Base-by-base conservation (phyloP, 352 stramenopile genomes). In the Thalassiosira ordinaria region DNA sequence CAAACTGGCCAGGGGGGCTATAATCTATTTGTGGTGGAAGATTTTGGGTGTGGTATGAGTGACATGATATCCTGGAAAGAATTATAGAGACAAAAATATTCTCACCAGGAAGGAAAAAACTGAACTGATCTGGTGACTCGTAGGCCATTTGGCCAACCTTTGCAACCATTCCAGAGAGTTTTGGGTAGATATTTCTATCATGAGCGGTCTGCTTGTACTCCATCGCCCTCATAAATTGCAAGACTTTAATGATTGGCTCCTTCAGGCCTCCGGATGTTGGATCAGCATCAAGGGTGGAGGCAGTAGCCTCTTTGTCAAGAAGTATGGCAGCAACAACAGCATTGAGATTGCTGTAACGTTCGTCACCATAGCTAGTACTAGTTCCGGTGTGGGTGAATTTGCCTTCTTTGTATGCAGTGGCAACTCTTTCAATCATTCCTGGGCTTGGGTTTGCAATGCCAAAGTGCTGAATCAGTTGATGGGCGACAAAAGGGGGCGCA, bases 51-150 rank as follows among this genome's bases (percentile, higher is more conserved):
- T 9, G 16, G 37, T 16, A 47, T 16, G 37, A 47, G 16, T 16
- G 16, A 47, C 37, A 47, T 16, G 16, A 47, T 47, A 16, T 9
- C 37, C 9, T 47, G 37, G 16, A 26, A 26, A n/a, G 56, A 64
- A 56, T 57, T 27, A 60, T 9, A 24, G 22, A 35, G 24, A 62
- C 16, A 41, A 49, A n/a, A n/a, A n/a, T n/a, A n/a, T n/a, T n/a
- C 41, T 49, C 41, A 49, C 41, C 41, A 18, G 86, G 84, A 11
- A 85, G 47, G 66, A 90, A 94, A 64, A 89, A 95, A 20, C 61
- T 84, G 62, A 94, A 94, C 5, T 93, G 88, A 68, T 68, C 85
- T 22, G 86, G 82, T 26, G 77, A 68, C 13, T 84, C 26, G 53
- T 89, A 63, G 3, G 52, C 46, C 62, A 79, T 79, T 55, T 88